A percentile compares a stretch with the other conserved stretches of the same genome.
phyloP scores from a whole-genome alignment of 2,329 filamentous ascomycete genomes.

The Arthrobotrys megalospora region DNA sequence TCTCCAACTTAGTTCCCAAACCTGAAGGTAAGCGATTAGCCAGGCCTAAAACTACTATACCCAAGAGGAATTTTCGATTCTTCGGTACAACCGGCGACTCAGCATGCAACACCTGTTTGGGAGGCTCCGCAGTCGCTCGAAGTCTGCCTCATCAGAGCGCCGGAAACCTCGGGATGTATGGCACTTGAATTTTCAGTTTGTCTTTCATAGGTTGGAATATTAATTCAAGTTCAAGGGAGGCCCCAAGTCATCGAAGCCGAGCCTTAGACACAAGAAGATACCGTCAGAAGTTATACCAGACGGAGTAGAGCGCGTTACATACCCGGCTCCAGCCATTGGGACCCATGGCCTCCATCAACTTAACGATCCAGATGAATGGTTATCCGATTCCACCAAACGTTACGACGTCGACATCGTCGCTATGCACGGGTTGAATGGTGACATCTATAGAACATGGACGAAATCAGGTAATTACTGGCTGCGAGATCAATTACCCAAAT shows the following conservation, averaged over 20 bases:
- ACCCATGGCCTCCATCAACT: conserved; percentile 11
- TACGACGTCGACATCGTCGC: conserved; percentile 20
- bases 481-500: conserved; percentile 3
- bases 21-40: too few species aligned
- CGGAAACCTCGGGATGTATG: conserved; percentile 21
- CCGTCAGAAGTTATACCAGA: background rate
- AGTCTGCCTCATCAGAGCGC: conserved; percentile 3
- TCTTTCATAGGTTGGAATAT: background rate
- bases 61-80: too few species aligned
- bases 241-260: background rate
- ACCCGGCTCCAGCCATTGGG: background rate
- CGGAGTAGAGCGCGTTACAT: background rate
- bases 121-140: conserved; percentile 24
- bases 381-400: background rate
- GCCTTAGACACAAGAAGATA: background rate
- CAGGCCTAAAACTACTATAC: too few species aligned
- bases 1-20: too few species aligned
- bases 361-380: conserved; percentile 7
- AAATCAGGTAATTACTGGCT: conserved; percentile 33
- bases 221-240: conserved; percentile 4
- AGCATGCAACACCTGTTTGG: conserved; percentile 7
- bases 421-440: conserved; percentile 30
- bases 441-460: conserved; percentile 25
- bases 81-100: background rate
- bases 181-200: background rate